Conservation (phyloP, 2,329 filamentous ascomycete genomes). For the Pestalotiopsis sp. region DNA sequence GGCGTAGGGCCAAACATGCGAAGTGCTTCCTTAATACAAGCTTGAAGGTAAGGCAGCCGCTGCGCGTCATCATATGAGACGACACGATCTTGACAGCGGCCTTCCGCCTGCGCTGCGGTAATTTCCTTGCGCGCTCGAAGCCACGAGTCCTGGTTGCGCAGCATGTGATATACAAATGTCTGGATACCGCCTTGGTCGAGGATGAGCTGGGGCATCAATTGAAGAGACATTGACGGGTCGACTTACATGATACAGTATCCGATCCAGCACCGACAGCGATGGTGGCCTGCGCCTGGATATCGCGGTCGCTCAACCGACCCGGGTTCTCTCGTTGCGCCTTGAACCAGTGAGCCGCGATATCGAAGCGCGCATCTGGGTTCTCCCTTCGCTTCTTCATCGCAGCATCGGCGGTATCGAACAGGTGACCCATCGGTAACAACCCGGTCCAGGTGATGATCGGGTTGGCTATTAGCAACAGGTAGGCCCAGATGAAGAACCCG, state of each 20-base stretch:
- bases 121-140: not conserved
- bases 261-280: slow-evolving; percentile 5
- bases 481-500: slow-evolving; percentile 17
- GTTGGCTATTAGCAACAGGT: slow-evolving; percentile 19
- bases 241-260: slow-evolving; percentile 8
- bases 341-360: slow-evolving; percentile 16
- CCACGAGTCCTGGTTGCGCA: not conserved
- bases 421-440: slow-evolving; percentile 17
- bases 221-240: not conserved
- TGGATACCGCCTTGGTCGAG: not conserved
- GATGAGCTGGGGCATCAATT: not conserved
- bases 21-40: slow-evolving; percentile 9
- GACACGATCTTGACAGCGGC: not conserved
- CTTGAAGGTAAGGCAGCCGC: not conserved
- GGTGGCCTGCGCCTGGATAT: not conserved
- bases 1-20: slow-evolving; percentile 6
- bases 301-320: not conserved
- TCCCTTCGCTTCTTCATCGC: slow-evolving; percentile 13
- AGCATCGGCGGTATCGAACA: slow-evolving; percentile 11
- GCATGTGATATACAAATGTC: slow-evolving; percentile 8
- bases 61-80: not conserved
- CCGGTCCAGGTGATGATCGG: slow-evolving; percentile 19
- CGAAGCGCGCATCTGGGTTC: slow-evolving; percentile 18
- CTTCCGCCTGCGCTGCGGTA: not conserved
- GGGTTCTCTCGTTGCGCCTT: not conserved